A percentile compares a stretch with the other conserved stretches of the same genome.
Evolutionary conservation across 2,329 filamentous ascomycete species (phyloP).

Genomic region (Phaeosphaeriaceae sp.): DNA sequence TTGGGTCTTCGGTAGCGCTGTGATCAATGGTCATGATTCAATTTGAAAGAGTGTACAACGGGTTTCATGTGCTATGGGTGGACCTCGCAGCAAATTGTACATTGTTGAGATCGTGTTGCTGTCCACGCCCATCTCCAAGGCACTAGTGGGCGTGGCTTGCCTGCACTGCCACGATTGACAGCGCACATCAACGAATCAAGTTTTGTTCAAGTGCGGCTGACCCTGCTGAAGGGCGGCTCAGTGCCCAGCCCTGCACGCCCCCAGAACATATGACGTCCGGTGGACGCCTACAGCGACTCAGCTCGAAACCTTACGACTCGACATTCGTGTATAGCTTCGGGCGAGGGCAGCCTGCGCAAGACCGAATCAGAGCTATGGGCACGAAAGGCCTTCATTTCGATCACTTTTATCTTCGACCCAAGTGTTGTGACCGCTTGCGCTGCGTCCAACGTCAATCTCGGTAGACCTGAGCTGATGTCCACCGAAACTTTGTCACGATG

Average conservation of each 20-base stretch:
- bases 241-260: not conserved
- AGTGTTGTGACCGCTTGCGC: not conserved
- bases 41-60: too few species aligned
- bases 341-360: not conserved
- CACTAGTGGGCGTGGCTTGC: not conserved
- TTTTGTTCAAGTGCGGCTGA: not conserved
- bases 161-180: not conserved
- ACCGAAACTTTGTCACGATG: not conserved
- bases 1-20: not conserved
- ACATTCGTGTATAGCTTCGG: not conserved
- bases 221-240: not conserved
- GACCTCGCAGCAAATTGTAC: too few species aligned
- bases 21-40: not conserved
- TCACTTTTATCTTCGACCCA: too few species aligned
- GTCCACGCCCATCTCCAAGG: not conserved
- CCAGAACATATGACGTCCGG: not conserved
- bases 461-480: not conserved
- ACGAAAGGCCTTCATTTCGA: too few species aligned
- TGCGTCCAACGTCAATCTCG: not conserved
- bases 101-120: not conserved
- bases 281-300: not conserved
- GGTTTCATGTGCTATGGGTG: too few species aligned
- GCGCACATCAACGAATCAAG: not conserved
- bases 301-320: not conserved
- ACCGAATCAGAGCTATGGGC: not conserved